A percentile compares a stretch with the other conserved stretches of the same genome.
These are phyloP conservation scores for Mortierella sp. DNA, from an alignment of 371 early-diverging fungal genomes.

Conservation along the genomic window DNA sequence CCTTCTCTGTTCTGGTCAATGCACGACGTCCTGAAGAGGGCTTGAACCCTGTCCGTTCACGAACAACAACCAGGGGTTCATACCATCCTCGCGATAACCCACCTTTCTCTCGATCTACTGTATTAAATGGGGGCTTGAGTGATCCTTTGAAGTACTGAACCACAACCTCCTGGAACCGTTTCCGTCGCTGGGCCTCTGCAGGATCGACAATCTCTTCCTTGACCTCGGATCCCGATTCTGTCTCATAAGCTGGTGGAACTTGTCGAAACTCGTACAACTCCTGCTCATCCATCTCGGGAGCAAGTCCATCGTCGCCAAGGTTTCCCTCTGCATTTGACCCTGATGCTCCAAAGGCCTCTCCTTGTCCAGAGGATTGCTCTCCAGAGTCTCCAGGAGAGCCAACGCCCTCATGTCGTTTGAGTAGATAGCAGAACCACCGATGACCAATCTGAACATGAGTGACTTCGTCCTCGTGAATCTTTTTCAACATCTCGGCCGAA, in stretches of 20 bases:
- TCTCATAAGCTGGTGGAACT: conserved; percentile 30
- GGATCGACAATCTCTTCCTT: conserved; percentile 43
- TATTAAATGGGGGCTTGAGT: conserved; percentile 67
- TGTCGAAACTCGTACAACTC: conserved; percentile 48
- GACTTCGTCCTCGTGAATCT: conserved; percentile 65
- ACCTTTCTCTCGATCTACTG: conserved; percentile 47
- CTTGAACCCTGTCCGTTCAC: conserved; percentile 49
- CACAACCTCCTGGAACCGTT: conserved; percentile 51
- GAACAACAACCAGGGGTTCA: conserved; percentile 49
- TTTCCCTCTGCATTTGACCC: not conserved
- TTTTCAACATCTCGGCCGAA: conserved; percentile 58
- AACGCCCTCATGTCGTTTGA: conserved; percentile 47
- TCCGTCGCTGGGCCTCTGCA: conserved; percentile 42
- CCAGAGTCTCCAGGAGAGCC: conserved; percentile 5
- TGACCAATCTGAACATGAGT: conserved; percentile 66
- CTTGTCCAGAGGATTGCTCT: too few species aligned
- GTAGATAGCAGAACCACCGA: conserved; percentile 59
- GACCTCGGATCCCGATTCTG: conserved; percentile 8
- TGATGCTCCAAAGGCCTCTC: not conserved
- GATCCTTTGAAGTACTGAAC: conserved; percentile 44
- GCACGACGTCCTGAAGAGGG: conserved; percentile 35
- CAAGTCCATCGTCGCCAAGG: conserved; percentile 2
- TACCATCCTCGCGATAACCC: conserved; percentile 52
- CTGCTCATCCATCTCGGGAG: conserved; percentile 36
- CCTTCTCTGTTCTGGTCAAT: conserved; percentile 21